Base-by-base conservation (phyloP, 306 rosid species). In the Herpetospermum pedunculosum region DNA sequence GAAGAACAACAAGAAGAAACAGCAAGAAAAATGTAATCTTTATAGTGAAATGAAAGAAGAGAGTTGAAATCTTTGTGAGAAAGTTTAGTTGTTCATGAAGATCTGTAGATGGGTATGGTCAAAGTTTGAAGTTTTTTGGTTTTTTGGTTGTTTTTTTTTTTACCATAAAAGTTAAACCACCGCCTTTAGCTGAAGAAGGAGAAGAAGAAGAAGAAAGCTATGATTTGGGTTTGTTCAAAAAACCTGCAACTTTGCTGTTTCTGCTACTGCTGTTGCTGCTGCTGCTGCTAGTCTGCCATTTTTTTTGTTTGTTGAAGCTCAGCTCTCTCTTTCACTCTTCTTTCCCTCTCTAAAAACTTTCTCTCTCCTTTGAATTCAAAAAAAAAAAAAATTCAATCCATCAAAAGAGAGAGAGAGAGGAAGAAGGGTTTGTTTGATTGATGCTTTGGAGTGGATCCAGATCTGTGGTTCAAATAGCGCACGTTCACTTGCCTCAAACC, bases 401-500 rank as follows among this genome's bases (percentile, higher is more conserved):
- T 19, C 40, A 2, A 70, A 18, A 15, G 37, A 75, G 53, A 29
- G 72, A 34, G 30, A 71, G 30, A 48, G 72, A 50, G 81, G 44
- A 72, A 54, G 53, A 18, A 70, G 23, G 73, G 29, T 63, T 60
- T 60, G 69, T 18, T 28, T 32, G 80, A 70, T 30, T 54, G 75
- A 83, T 77, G 81, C 30, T 70, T 79, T 25, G 77, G 83, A 80
- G 83, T 34, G 91, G 87, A 85, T 90, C 80, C 85, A 84, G 91
- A 90, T 90, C 89, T 83, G 81, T 55, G 87, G 76, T 79, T 80
- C 85, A 86, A 89, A 87, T 78, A 69, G 47, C 80, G 88, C 89
- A 85, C 88, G 88, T 85, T 87, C 89, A 77, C 86, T 78, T 81
- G 77, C 82, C 87, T 79, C 84, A 19, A 80, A 46, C 58, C 74